Evolutionary conservation across 2,329 filamentous ascomycete species (phyloP).

Genomic region (Beauveria sp.): DNA sequence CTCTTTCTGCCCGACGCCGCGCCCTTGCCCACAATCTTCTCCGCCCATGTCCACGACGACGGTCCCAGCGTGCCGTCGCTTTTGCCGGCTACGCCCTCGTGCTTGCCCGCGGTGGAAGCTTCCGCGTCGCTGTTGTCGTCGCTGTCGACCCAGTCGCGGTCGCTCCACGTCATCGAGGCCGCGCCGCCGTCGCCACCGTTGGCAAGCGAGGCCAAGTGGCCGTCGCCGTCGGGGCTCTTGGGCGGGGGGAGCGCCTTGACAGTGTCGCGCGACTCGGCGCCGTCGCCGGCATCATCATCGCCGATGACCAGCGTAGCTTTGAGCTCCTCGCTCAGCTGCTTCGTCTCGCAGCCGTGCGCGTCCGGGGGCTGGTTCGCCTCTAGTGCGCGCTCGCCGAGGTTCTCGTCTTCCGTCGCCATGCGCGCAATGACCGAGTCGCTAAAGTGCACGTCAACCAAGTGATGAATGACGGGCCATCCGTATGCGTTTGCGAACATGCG

Average conservation of each 20-base stretch:
- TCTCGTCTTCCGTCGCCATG: conserved; percentile 60
- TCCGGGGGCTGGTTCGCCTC: conserved; percentile 48
- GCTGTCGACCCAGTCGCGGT: conserved; percentile 54
- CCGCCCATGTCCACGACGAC: conserved; percentile 42
- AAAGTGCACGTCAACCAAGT: conserved; percentile 92
- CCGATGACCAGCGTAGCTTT: not conserved
- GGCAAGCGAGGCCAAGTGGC: conserved; percentile 13
- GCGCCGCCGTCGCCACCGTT: not conserved
- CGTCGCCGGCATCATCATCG: not conserved
- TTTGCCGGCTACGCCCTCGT: not conserved
- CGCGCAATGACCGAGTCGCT: conserved; percentile 58
- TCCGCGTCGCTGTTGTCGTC: conserved; percentile 31
- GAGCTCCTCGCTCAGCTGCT: conserved; percentile 16
- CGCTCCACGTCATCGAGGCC: conserved; percentile 54
- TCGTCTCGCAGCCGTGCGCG: conserved; percentile 59
- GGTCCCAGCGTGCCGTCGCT: conserved; percentile 13
- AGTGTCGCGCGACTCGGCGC: conserved; percentile 32
- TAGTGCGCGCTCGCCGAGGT: conserved; percentile 61
- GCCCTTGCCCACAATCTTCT: conserved; percentile 45
- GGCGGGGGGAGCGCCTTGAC: conserved; percentile 38
- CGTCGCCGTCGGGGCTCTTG: conserved; percentile 6
- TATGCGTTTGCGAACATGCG: conserved; percentile 96
- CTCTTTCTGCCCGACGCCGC: conserved; percentile 21
- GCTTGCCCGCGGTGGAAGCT: not conserved
- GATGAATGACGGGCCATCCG: conserved; percentile 94